Percentiles rank a stretch among this genome's conserved stretches.
These are phyloP conservation scores for Colletotrichum sp. DNA, from an alignment of 2,329 filamentous ascomycete genomes.

Conservation along the genomic window DNA sequence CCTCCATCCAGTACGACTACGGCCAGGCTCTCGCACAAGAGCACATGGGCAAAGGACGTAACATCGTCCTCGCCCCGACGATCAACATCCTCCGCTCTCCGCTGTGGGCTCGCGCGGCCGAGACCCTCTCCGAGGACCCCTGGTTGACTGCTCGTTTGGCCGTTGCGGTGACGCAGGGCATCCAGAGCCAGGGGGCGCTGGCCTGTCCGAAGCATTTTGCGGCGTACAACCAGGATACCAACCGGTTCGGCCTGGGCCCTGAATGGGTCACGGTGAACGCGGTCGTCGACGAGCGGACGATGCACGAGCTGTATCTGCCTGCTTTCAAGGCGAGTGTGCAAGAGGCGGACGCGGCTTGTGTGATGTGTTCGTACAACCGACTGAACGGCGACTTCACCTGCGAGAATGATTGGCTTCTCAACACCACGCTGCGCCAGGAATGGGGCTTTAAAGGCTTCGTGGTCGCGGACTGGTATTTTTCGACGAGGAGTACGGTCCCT, in stretches of 20 bases:
- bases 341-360: conserved; percentile 56
- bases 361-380: conserved; percentile 66
- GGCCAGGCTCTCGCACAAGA: conserved; percentile 21
- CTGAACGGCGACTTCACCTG: conserved; percentile 42
- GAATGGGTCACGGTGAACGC: conserved; percentile 52
- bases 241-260: conserved; percentile 19
- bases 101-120: conserved; percentile 67
- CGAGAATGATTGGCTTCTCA: background rate
- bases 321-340: conserved; percentile 67
- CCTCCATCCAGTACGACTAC: conserved; percentile 21
- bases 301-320: conserved; percentile 67
- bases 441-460: conserved; percentile 19
- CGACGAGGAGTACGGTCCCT: conserved; percentile 28
- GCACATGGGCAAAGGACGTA: conserved; percentile 51
- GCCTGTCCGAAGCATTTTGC: conserved; percentile 39
- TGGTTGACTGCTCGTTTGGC: conserved; percentile 28
- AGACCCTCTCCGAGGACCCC: conserved; percentile 64
- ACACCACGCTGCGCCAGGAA: background rate
- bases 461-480: conserved; percentile 20
- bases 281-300: conserved; percentile 54
- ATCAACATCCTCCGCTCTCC: conserved; percentile 68
- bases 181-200: conserved; percentile 33
- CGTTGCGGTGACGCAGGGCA: conserved; percentile 32
- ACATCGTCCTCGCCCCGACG: conserved; percentile 65
- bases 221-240: conserved; percentile 52